Evolutionary conservation across 345 rosid species (phyloP), one percentile per base, ranked within the genome.

Genomic region (Rhizophora mangle): DNA sequence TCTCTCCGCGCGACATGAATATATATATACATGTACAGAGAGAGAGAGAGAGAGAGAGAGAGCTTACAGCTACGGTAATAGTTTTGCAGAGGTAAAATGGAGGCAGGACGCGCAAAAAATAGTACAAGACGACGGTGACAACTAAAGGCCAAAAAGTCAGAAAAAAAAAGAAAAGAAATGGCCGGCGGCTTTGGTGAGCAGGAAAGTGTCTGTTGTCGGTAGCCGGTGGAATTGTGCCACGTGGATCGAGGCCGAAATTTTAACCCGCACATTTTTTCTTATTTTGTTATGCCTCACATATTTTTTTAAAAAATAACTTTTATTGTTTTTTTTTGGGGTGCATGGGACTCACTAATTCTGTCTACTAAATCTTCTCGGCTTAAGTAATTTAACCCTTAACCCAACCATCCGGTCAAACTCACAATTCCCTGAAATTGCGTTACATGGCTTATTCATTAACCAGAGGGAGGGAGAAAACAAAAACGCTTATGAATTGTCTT

Each of bases 211-310:
- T 24, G 57, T 68, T 85, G 92, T 87, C 88, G 90, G 90, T 83
- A 76, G 73, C 90, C 86, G 83, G 46, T 79, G 70, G 51, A 72
- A 69, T 73, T 34, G 24, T 32, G 84, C 80, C 92, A 87, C 86
- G 88, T 82, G 27, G 67, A 22, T 29, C 10, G 18, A 56, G 1
- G 31, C 29, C 24, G 16, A 55, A 21, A 0, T 43, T 43, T 34
- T 6, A 6, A 34, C 36, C 36, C 8, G 36, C 5, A 31, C 34
- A 31, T 31, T 31, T 31, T 31, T 31, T 31, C 34, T 31, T 31
- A 31, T 31, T 31, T 31, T 31, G 5, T 31, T 31, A 31, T 6
- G 5, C 32, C 3, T 31, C 32, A 2, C 5, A 30, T 30, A 30
- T 30, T 30, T 30, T 0, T 30, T 24, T 24, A 24, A 24, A 24